Percentiles rank a stretch among this genome's conserved stretches.
These are phyloP conservation scores for Puccinia horiana DNA, from an alignment of 1,284 basidiomycete genomes.

Conservation along the genomic window DNA sequence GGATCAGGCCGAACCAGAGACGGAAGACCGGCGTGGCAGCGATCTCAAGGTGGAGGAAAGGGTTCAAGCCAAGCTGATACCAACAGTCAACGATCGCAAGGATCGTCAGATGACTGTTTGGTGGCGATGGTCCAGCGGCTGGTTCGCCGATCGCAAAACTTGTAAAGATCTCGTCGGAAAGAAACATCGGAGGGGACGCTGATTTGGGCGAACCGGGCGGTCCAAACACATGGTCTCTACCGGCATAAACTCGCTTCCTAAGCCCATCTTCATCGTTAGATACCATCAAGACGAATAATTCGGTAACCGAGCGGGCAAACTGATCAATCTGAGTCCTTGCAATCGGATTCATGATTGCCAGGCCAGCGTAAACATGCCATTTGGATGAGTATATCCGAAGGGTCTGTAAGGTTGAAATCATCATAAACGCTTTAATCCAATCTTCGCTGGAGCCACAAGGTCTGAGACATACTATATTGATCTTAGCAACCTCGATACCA, in stretches of 20 bases:
- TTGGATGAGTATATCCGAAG: conserved; percentile 94
- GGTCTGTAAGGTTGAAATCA: conserved; percentile 55
- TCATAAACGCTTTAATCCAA: background rate
- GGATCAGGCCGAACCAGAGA: conserved; percentile 94
- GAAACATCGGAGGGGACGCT: conserved; percentile 69
- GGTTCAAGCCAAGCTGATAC: conserved; percentile 82
- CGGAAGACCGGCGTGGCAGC: conserved; percentile 96
- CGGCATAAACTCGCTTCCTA: conserved; percentile 72
- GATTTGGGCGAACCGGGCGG: conserved; percentile 56
- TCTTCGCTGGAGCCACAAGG: background rate
- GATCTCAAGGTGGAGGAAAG: conserved; percentile 85
- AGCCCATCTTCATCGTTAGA: conserved; percentile 71
- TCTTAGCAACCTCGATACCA: conserved; percentile 98
- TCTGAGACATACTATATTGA: conserved; percentile 70
- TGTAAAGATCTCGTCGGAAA: conserved; percentile 83
- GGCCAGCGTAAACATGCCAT: conserved; percentile 98
- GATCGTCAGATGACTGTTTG: conserved; percentile 92
- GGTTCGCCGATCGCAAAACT: conserved; percentile 76
- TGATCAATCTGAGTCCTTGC: conserved; percentile 86
- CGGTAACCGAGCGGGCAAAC: conserved; percentile 79
- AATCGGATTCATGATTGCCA: conserved; percentile 93
- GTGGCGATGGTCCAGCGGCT: conserved; percentile 55
- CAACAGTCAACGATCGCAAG: conserved; percentile 99
- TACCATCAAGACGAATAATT: conserved; percentile 95
- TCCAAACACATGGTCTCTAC: conserved; percentile 77